A percentile compares a stretch with the other conserved stretches of the same genome.
Evolutionary conservation across 2,329 filamentous ascomycete species (phyloP).

Genomic region (Stylonectria norvegica): DNA sequence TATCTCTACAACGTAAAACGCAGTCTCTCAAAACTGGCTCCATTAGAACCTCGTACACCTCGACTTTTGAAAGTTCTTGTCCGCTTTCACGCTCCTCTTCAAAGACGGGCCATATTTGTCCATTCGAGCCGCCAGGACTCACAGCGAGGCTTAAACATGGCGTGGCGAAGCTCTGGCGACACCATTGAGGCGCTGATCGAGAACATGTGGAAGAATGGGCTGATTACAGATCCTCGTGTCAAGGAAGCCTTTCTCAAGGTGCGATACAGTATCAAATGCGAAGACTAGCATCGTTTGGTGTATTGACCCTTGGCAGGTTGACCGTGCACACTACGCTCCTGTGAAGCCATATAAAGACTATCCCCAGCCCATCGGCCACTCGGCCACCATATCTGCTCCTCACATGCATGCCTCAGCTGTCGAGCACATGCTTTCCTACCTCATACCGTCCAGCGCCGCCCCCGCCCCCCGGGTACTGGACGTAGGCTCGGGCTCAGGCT

Average conservation of each 20-base stretch:
- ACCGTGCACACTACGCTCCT: conserved; percentile 81
- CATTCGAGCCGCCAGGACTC: conserved; percentile 2
- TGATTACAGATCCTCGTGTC: conserved; percentile 71
- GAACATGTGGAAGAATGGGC: conserved; percentile 67
- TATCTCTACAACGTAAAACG: too few relatives aligned
- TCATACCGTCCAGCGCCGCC: conserved; percentile 35
- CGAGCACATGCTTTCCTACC: conserved; percentile 45
- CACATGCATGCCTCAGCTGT: conserved; percentile 59
- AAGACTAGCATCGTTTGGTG: neutral
- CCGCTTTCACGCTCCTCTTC: neutral
- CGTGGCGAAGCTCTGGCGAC: conserved; percentile 78
- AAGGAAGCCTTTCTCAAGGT: conserved; percentile 78
- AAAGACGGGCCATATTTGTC: neutral
- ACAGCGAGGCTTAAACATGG: conserved; percentile 57
- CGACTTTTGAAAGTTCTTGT: neutral
- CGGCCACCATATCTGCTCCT: conserved; percentile 56
- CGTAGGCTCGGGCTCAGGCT: conserved; percentile 73
- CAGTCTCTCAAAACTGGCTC: neutral
- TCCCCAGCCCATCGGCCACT: conserved; percentile 53
- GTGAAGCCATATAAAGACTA: conserved; percentile 62
- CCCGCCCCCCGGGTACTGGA: conserved; percentile 60
- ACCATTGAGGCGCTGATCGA: conserved; percentile 73
- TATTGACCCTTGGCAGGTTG: conserved; percentile 56
- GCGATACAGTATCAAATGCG: too few relatives aligned
- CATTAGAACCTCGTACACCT: neutral